Percentiles rank a stretch among this genome's conserved stretches.
Conservation (phyloP, 108 stramenopile genomes). For the Skeletonema tropicum region DNA sequence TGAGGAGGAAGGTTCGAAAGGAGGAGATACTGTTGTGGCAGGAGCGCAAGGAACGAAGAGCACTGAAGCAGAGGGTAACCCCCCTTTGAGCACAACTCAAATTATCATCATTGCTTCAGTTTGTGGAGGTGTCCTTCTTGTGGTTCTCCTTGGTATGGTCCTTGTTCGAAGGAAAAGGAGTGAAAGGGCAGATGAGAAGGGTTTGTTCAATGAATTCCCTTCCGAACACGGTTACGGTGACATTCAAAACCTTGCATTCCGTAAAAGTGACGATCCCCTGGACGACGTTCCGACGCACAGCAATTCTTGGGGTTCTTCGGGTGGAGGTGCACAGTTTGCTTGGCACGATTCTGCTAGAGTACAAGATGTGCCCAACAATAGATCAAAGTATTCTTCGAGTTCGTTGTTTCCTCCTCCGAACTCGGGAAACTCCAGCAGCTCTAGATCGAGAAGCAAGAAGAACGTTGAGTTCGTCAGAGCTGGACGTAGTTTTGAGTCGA, state of each 20-base stretch:
- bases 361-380: neutral
- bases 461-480: conserved; percentile 4
- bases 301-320: neutral
- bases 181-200: neutral
- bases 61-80: neutral
- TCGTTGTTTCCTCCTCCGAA: neutral
- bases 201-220: neutral
- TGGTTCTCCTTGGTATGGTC: neutral
- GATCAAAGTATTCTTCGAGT: neutral
- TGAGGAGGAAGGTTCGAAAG: neutral
- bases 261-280: neutral
- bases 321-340: neutral
- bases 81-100: conserved; percentile 1
- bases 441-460: neutral
- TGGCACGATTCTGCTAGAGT: neutral
- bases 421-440: neutral
- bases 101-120: conserved; percentile 1
- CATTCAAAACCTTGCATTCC: neutral
- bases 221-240: neutral
- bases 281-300: neutral
- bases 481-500: neutral
- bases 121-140: neutral
- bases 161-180: neutral
- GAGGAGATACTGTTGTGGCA: neutral
- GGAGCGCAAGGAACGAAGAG: neutral